Percentiles rank a stretch among this genome's conserved stretches.
phyloP scores from a whole-genome alignment of 768 basidiomycete genomes.

The Trametes cubensis region DNA sequence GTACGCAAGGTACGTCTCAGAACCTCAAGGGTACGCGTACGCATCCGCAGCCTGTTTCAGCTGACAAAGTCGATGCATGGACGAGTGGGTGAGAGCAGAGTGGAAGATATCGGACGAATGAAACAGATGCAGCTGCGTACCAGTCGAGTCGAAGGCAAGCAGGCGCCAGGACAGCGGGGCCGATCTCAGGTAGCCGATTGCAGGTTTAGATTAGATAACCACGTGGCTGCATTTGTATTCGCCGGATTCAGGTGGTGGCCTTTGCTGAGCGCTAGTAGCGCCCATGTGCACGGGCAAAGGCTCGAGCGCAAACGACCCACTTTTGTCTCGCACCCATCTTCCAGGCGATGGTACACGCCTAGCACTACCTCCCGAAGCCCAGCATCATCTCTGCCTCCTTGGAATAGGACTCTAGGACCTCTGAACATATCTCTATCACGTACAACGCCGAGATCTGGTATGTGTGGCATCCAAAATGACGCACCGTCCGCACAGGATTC shows the following conservation, averaged over 20 bases:
- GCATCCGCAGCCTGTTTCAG: neutral
- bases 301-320: constrained; percentile 10
- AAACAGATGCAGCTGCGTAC: neutral
- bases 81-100: neutral
- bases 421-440: neutral
- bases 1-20: neutral
- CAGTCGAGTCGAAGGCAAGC: neutral
- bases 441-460: neutral
- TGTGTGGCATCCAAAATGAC: neutral
- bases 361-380: neutral
- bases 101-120: neutral
- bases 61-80: neutral
- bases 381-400: neutral
- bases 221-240: constrained; percentile 20
- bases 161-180: neutral
- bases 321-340: constrained; percentile 16
- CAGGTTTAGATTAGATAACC: constrained; percentile 25
- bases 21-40: neutral
- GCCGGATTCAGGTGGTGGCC: constrained; percentile 10
- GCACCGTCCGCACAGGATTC: neutral
- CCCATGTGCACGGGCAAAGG: neutral
- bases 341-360: constrained; percentile 4
- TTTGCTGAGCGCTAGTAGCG: neutral
- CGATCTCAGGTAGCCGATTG: neutral
- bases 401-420: neutral